Evolutionary conservation across 176 grass and related monocot genomes (phyloP).

Genomic region (Carex kokanica): DNA sequence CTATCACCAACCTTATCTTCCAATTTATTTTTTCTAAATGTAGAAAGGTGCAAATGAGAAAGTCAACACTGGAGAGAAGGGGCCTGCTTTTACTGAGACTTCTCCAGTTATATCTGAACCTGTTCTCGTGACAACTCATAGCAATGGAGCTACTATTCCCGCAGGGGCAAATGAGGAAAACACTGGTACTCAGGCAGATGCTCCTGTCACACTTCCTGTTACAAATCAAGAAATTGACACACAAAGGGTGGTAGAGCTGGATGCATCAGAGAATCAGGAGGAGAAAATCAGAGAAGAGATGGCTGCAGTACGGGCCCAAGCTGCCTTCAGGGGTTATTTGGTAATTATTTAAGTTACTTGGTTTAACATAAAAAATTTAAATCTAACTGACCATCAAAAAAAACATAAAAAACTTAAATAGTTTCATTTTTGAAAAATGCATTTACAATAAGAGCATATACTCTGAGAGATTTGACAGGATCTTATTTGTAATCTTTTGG

Average conservation of each 20-base stretch:
- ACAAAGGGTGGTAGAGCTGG: conserved; percentile 30
- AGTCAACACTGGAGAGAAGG: conserved; percentile 36
- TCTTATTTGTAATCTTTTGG: background rate
- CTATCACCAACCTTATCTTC: background rate
- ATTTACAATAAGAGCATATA: background rate
- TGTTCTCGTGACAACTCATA: conserved; percentile 44
- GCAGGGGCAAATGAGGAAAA: conserved; percentile 35
- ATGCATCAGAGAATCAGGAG: conserved; percentile 30
- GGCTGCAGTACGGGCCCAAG: conserved; percentile 82
- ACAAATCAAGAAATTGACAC: conserved; percentile 35
- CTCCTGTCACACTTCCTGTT: background rate
- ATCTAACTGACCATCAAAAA: too few relatives aligned
- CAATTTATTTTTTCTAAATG: conserved; percentile 26
- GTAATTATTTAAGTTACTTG: conserved; percentile 32
- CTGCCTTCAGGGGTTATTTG: conserved; percentile 94
- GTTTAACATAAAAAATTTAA: conserved; percentile 6
- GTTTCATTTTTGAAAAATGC: background rate
- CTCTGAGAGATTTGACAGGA: background rate
- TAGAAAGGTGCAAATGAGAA: conserved; percentile 55
- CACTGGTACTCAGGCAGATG: conserved; percentile 30
- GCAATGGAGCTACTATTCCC: conserved; percentile 31
- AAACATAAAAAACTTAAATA: background rate
- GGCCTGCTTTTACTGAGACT: conserved; percentile 37
- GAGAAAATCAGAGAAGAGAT: conserved; percentile 51
- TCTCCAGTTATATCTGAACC: conserved; percentile 76